Base-by-base conservation (phyloP, 352 stramenopile genomes). In the Globisporangium splendens region DNA sequence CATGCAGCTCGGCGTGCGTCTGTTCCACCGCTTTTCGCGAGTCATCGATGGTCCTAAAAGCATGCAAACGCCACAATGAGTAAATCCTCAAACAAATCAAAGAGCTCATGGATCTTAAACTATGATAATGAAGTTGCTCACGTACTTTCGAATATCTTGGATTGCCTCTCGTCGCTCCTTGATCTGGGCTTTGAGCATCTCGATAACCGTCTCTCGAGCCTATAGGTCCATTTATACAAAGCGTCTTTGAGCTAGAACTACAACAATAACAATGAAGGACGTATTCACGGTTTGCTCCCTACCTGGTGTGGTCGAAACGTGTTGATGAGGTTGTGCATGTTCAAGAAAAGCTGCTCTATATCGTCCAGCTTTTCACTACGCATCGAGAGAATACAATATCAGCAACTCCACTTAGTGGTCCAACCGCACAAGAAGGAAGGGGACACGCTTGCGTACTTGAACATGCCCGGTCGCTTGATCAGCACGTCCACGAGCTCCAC, bases 271-370 rank as follows among this genome's bases (percentile, higher is more conserved):
- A 50, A 58, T 24, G n/a, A 14, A 24, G 1, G 0, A 8, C 0
- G 6, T 7, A 2, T 55, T n/a, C n/a, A 44, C 50, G 8, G 17
- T 12, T 14, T 44, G 13, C 17, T 43, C 38, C 38, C n/a, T 10
- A 83, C 80, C 56, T 95, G 83, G 57, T 95, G 86, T 47, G 86
- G 86, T 18, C 86, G 79, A 70, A 93, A 95, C 35, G 81, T 68
- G 69, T 95, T 95, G 66, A 95, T 95, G 59, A 93, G 75, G 66
- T 95, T 95, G 79, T 95, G 86, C 83, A 95, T 87, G 68, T 95
- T 95, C 54, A 95, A 70, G 57, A 95, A 93, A 24, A 95, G 75
- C 60, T 88, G 75, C 69, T 95, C 86, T 18, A 95, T 63, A 53
- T 95, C 86, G 66, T 90, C 72, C 52, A 95, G 70, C 68, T 95